A percentile compares a stretch with the other conserved stretches of the same genome.
Conservation (phyloP, 108 stramenopile genomes). For the Aurantiochytrium sp. region DNA sequence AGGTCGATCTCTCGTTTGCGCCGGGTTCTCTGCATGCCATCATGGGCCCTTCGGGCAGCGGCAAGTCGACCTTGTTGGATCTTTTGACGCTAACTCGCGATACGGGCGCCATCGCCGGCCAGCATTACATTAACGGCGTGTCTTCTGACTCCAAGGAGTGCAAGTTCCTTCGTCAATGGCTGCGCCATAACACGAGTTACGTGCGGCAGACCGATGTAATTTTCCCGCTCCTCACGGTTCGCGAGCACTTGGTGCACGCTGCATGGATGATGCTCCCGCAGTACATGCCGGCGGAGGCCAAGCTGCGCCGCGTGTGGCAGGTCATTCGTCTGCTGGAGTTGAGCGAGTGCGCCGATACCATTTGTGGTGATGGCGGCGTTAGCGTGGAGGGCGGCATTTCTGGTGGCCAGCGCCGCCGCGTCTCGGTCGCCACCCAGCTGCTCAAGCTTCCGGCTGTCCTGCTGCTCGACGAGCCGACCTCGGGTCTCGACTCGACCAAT, state of each 20-base stretch:
- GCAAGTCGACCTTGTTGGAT: neutral
- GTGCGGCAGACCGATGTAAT: neutral
- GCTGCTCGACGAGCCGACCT: constrained; percentile 48
- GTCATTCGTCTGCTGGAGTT: neutral
- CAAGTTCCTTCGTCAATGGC: neutral
- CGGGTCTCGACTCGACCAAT: constrained; percentile 71
- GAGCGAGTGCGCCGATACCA: neutral
- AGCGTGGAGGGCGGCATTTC: constrained; percentile 19
- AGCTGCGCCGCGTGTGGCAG: neutral
- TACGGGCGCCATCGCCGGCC: neutral
- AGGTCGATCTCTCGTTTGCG: neutral
- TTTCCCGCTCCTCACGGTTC: neutral
- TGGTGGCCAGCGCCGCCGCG: constrained; percentile 51
- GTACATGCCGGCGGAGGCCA: neutral
- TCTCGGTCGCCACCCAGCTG: constrained; percentile 39
- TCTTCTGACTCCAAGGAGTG: neutral
- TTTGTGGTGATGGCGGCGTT: constrained; percentile 7
- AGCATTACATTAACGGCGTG: neutral
- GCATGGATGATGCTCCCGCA: constrained; percentile 18
- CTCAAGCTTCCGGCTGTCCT: constrained; percentile 42
- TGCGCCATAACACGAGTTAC: neutral
- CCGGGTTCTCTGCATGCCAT: neutral
- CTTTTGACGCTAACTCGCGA: neutral
- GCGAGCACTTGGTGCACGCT: neutral
- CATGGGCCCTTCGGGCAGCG: neutral